These are phyloP conservation scores for Eutrema yunnanense DNA, from an alignment of 345 rosid genomes.

Conservation along the genomic window DNA sequence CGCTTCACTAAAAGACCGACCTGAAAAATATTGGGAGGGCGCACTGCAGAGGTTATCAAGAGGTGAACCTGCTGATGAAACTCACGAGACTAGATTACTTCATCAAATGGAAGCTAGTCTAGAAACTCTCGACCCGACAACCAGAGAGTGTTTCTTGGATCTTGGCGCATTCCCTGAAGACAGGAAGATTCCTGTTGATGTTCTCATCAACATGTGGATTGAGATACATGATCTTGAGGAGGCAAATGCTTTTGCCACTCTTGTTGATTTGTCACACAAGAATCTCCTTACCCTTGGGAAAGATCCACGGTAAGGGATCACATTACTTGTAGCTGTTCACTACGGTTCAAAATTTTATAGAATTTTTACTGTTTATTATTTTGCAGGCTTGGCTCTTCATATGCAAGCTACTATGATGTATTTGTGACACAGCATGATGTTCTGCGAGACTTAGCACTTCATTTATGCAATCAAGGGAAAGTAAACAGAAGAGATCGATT, in stretches of 20 bases:
- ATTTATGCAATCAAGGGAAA: slow-evolving; percentile 40
- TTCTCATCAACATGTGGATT: slow-evolving; percentile 82
- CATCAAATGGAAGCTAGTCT: slow-evolving; percentile 75
- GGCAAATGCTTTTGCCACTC: slow-evolving; percentile 58
- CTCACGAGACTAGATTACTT: slow-evolving; percentile 62
- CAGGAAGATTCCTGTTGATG: slow-evolving; percentile 78
- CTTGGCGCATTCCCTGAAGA: slow-evolving; percentile 97
- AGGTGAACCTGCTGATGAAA: slow-evolving; percentile 73
- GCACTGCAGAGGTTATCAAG: slow-evolving; percentile 53
- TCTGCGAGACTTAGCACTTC: slow-evolving; percentile 78
- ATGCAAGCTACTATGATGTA: slow-evolving; percentile 65
- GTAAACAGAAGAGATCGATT: slow-evolving; percentile 45
- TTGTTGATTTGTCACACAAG: slow-evolving; percentile 66
- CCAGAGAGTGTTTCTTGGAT: slow-evolving; percentile 79
- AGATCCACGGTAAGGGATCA: slow-evolving; percentile 50
- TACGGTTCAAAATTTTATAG: neutral
- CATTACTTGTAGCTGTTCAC: neutral
- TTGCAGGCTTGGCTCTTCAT: slow-evolving; percentile 62
- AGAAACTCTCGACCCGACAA: slow-evolving; percentile 39
- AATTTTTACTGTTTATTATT: slow-evolving; percentile 4
- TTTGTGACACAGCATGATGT: slow-evolving; percentile 85
- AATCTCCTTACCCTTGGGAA: slow-evolving; percentile 81
- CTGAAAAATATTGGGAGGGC: slow-evolving; percentile 66
- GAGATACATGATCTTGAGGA: slow-evolving; percentile 59
- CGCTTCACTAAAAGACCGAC: slow-evolving; percentile 55